Base-by-base conservation (phyloP, 1,284 basidiomycete species). In the Rhodotorula sp. region DNA sequence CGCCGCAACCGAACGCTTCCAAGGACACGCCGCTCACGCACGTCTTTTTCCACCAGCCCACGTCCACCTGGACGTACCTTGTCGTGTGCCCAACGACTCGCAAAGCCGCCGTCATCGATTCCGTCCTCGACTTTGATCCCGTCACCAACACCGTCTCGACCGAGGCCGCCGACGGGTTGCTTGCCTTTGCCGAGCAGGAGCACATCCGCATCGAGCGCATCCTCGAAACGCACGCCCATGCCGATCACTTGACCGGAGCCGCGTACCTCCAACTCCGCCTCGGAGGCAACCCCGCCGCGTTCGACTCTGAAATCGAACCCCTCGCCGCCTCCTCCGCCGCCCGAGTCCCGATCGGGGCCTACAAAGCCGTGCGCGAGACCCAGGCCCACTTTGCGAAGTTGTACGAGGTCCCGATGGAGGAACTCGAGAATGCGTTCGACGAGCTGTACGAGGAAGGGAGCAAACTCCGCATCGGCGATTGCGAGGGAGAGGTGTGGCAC, bases 91-190 rank as follows among this genome's bases (percentile, higher is more conserved):
- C 77, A 0, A 29, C 57, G 2, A 70, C 78, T 0, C 58, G 62
- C 26, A 44, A 70, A 29, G 72, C 74, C 18, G 66, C 78, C 56
- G 56, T 79, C 55, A 74, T 80, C 59, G 79, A 80, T 59, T 75
- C 79, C 4, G 77, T 75, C 24, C 74, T 80, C 61, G 77, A 79
- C 68, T 79, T 72, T 56, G 77, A 79, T 56, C 68, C 72, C 0
- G 58, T 62, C 3, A 72, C 73, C 0, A 74, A 74, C 22, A 62
- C 57, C 30, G 65, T 80, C 37, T 64, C 63, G 6, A 77, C 75
- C 17, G 54, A 64, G 8, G 70, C 74, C 24, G 77, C 76, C 5
- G 68, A 76, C 33, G 73, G 65, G 0, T 60, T 80, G 0, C 44
- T 72, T 20, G 70, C 62, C 6, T 79, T 79, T 45, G 49, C 77